Percentiles rank a stretch among this genome's conserved stretches.
Evolutionary conservation across 192 early-diverging fungal genomes (phyloP).

Genomic region (Anaeromyces robustus): DNA sequence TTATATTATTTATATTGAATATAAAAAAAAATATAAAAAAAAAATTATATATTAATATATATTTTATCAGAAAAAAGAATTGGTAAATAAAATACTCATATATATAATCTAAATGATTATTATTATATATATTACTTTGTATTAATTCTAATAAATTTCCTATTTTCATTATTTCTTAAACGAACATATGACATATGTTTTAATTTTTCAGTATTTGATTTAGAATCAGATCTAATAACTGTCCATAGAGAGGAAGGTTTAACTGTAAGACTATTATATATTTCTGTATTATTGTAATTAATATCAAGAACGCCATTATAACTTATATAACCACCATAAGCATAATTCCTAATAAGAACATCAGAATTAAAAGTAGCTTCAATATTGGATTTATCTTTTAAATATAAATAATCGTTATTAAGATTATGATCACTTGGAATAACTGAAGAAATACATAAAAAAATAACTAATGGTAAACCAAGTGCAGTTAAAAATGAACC

Average conservation of each 20-base stretch:
- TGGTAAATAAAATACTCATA: too few relatives aligned
- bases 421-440: neutral
- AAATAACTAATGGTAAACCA: neutral
- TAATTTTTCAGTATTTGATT: neutral
- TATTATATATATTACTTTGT: neutral
- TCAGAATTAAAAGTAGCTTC: neutral
- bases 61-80: too few relatives aligned
- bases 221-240: neutral
- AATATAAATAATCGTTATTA: neutral
- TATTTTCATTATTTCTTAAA: neutral
- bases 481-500: neutral
- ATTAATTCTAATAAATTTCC: neutral
- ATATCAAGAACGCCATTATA: neutral
- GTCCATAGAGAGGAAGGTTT: neutral
- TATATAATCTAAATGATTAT: too few relatives aligned
- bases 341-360: neutral
- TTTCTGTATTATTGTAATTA: neutral
- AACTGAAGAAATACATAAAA: neutral
- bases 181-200: neutral
- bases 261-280: neutral
- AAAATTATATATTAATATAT: too few relatives aligned
- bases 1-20: too few relatives aligned
- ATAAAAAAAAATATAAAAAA: too few relatives aligned
- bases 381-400: neutral
- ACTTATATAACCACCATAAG: neutral